Percentiles rank a stretch among this genome's conserved stretches.
Conservation (phyloP, 108 stramenopile genomes). For the Skeletonema potamos region DNA sequence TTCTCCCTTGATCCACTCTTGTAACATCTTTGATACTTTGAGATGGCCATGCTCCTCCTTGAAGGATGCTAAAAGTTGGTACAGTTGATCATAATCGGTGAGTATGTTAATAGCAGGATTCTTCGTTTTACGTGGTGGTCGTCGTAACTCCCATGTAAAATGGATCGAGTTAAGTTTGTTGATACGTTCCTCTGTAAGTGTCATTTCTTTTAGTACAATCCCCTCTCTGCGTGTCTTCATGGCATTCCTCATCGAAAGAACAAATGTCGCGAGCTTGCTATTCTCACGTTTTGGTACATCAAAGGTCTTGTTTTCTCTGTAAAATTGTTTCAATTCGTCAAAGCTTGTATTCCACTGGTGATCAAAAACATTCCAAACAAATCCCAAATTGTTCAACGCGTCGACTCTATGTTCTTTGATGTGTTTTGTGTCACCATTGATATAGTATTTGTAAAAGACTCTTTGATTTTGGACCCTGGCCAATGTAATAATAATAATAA, state of each 20-base stretch:
- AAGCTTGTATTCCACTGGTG: slow-evolving; percentile 16
- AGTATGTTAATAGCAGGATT: neutral
- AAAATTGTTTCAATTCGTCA: neutral
- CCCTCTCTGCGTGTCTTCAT: slow-evolving; percentile 9
- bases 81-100: neutral
- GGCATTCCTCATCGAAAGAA: neutral
- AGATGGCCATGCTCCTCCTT: slow-evolving; percentile 4
- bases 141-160: slow-evolving; percentile 1
- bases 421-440: slow-evolving; percentile 27
- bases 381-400: slow-evolving; percentile 15
- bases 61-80: slow-evolving; percentile 3
- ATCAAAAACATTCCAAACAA: slow-evolving; percentile 17
- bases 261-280: slow-evolving; percentile 1
- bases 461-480: slow-evolving; percentile 26
- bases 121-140: neutral
- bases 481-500: too few relatives aligned
- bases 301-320: slow-evolving; percentile 11
- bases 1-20: slow-evolving; percentile 3
- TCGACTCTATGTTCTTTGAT: slow-evolving; percentile 22
- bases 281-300: slow-evolving; percentile 6
- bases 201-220: neutral
- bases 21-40: slow-evolving; percentile 13
- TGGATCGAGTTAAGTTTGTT: slow-evolving; percentile 6
- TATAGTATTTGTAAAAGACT: slow-evolving; percentile 20
- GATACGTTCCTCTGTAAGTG: slow-evolving; percentile 7